Base-by-base conservation (phyloP, 2,329 filamentous ascomycete genomes). In the Lasiodiplodia theobromae region DNA sequence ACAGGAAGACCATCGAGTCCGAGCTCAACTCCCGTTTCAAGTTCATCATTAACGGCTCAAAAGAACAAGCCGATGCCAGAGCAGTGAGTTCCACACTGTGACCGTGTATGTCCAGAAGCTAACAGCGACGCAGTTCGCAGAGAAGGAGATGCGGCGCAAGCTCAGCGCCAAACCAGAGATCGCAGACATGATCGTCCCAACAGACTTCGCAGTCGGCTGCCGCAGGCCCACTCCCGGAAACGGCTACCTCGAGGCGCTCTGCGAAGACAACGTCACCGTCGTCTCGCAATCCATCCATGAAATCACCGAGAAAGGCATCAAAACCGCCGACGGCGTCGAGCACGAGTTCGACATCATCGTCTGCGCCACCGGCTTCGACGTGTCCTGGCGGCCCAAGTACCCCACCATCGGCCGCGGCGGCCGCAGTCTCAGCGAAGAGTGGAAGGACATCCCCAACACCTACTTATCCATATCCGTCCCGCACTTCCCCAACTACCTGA, bases 141-240 rank as follows among this genome's bases (percentile, higher is more conserved):
- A 54, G 65, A 71, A 75, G 3, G 78, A 82, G 66, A 84, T 84
- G 82, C 74, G 73, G 12, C 74, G 73, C 23, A 81, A 82, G 57
- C 73, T 84, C 23, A 75, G 79, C 38, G 71, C 79, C 56, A 75
- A 84, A 54, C 72, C 77, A 3, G 74, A 75, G 1, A 74, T 85
- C 8, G 73, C 77, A 31, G 79, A 84, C n/a, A 80, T 79, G 52
- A 80, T 85, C 68, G 83, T 85, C 25, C 83, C 83, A 2, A 82
- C 82, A 57, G 79, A 80, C 7, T 72, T 71, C 69, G 69, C 68
- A 58, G 53, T 70, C 68, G 53, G 53, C 10, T 78, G 76, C 63
- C 71, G 76, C 40, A 69, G 76, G 38, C 75, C 77, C 12, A 76
- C 75, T 2, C 76, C 76, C 1, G 76, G 76, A 23, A 75, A 77